Evolutionary conservation across 768 basidiomycete genomes (phyloP), one percentile per base, ranked within the genome.

Genomic region (Russula olivacea): DNA sequence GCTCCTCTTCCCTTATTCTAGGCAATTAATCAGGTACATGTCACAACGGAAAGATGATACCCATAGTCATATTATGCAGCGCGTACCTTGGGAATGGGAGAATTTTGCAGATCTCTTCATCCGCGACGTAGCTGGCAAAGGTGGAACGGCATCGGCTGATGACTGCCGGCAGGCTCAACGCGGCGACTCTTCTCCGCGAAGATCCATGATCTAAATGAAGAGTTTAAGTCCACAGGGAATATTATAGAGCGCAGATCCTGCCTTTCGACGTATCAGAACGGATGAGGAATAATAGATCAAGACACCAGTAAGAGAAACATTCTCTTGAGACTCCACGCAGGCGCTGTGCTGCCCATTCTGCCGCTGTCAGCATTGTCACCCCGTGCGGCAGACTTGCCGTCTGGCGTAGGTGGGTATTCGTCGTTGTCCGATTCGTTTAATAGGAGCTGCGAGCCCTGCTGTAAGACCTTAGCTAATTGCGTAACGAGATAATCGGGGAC

Each of bases 231-330:
- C 11, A 8, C 19, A 25, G 32, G 8, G 21, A 8, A 19, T 40
- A 23, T 11, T 17, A 28, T 28, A 41, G 1, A 7, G 25, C 41
- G 32, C 36, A 40, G 19, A 34, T 62, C 76, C 32, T 62, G 87
- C 89, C 87, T 74, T 77, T 79, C 1, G 81, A 83, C 0, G 78
- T 76, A 68, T 85, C 76, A 0, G 89, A 88, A 68, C 89, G 93
- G 36, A 94, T 78, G 66, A 89, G 71, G 73, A 95, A 94, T 40
- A 96, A 72, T 11, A 94, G 75, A 69, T 96, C 93, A 61, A 95
- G 87, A 71, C 90, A 93, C 93, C 93, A 95, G 75, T 91, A 94
- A 8, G 90, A 86, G 71, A 95, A 95, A 10, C 91, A 80, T 72
- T 95, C 93, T 43, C 92, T 77, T 1, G 88, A 87, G 32, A 88